Evolutionary conservation across 2,329 filamentous ascomycete genomes (phyloP), one percentile per base, ranked within the genome.

Genomic region (Tolypocladium tundrense): DNA sequence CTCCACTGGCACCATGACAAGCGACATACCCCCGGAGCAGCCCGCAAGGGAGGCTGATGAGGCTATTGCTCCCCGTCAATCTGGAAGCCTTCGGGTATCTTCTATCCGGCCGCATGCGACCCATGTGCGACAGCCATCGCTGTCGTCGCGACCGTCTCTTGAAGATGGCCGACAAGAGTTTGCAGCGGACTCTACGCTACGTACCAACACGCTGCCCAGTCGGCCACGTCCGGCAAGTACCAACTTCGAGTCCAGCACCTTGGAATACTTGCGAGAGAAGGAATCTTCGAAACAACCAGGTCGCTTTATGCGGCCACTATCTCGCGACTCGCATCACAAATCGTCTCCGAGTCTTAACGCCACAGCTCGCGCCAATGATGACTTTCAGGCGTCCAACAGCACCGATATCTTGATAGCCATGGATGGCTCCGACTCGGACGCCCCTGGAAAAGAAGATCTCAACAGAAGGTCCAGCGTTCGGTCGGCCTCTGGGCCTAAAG

Each of bases 391-490:
- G 89, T 94, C 62, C 76, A 86, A 60, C 2, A 91, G 94, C 64
- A 83, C 96, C 27, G 90, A 94, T 50, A 95, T 90, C 66, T 76
- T 97, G 21, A 86, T 89, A 45, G 86, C 85, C 2, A 86, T 89
- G 73, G 90, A 96, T 79, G 76, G 84, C 60, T 73, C 77, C 2
- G 83, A 83, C 54, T 74, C 77, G 52, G 81, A 85, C 67, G 80
- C 77, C 3, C 21, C 43, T 19, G 65, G 65, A 63, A 85, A 82
- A 60, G 80, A 74, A 4, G 75, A 71, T 52, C 64, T 79, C 62
- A 75, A 76, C 53, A 96, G 96, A 70, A 83, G 89, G 13, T 80
- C 86, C 1, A 94, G 90, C 70, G 73, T 96, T 1, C 80, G 88
- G 57, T 85, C 87, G 0, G 73, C 90, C 21, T 85, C 88, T 8